phyloP scores from a whole-genome alignment of 148 eudicot species.

The Fagopyrum tataricum region DNA sequence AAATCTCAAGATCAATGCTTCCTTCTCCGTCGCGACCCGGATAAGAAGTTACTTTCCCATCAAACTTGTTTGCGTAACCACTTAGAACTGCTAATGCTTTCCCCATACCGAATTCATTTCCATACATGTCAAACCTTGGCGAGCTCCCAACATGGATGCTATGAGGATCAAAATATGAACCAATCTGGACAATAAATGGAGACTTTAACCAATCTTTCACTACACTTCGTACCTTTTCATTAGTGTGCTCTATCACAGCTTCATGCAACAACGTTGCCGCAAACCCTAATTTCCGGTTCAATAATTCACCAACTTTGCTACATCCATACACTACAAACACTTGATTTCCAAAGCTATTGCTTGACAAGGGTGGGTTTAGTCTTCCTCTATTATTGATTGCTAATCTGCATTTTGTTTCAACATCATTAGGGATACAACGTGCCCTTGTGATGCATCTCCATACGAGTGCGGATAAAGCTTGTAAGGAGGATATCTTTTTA shows the following conservation, averaged over 20 bases:
- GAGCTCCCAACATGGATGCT: constrained; percentile 14
- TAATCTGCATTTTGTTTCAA: constrained; percentile 14
- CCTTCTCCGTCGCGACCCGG: constrained; percentile 51
- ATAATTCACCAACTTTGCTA: constrained; percentile 7
- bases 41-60: constrained; percentile 52
- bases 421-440: not conserved
- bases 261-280: constrained; percentile 14
- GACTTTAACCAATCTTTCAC: constrained; percentile 9
- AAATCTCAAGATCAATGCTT: constrained; percentile 67
- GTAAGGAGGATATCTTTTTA: constrained; percentile 24
- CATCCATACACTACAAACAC: not conserved
- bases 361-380: constrained; percentile 24
- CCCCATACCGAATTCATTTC: constrained; percentile 76
- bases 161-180: not conserved
- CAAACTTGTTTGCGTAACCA: constrained; percentile 51
- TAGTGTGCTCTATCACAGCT: constrained; percentile 11
- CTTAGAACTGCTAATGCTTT: constrained; percentile 52
- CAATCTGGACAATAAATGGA: constrained; percentile 3
- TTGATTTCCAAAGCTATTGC: constrained; percentile 19
- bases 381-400: constrained; percentile 20
- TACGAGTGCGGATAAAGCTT: constrained; percentile 24
- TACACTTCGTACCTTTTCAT: not conserved
- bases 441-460: constrained; percentile 30
- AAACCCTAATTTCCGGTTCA: constrained; percentile 18
- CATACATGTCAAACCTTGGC: constrained; percentile 61